Conservation (phyloP, 2,329 filamentous ascomycete genomes). For the Fusarium humuli region DNA sequence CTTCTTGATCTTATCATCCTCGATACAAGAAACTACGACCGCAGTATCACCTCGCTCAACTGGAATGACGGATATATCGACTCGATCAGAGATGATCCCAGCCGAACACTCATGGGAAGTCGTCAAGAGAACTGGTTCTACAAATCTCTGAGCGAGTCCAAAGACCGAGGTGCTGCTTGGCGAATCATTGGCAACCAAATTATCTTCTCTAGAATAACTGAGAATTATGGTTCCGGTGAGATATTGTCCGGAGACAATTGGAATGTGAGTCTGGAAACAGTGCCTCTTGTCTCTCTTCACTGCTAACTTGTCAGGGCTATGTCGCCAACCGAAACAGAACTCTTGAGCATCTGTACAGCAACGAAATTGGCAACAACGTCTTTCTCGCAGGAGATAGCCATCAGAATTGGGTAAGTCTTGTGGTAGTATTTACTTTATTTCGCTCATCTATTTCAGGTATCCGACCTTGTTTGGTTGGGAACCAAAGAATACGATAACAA, state of each 20-base stretch:
- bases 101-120: slow-evolving; percentile 76
- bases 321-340: slow-evolving; percentile 78
- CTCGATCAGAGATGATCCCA: slow-evolving; percentile 72
- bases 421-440: rapidly evolving
- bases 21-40: slow-evolving; percentile 76
- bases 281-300: too few species aligned
- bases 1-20: slow-evolving; percentile 76
- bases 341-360: slow-evolving; percentile 71
- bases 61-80: slow-evolving; percentile 32
- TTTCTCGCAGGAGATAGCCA: slow-evolving; percentile 79
- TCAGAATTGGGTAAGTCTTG: slow-evolving; percentile 35
- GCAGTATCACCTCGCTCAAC: slow-evolving; percentile 66
- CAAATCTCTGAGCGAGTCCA: slow-evolving; percentile 65
- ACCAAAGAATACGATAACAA: slow-evolving; percentile 62
- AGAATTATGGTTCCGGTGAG: slow-evolving; percentile 50
- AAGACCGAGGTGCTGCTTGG: slow-evolving; percentile 76
- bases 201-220: slow-evolving; percentile 68
- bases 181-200: slow-evolving; percentile 78
- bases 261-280: slow-evolving; percentile 48
- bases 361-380: slow-evolving; percentile 78
- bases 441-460: slow-evolving; percentile 58
- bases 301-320: slow-evolving; percentile 63
- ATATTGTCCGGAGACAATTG: slow-evolving; percentile 46
- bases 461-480: slow-evolving; percentile 69
- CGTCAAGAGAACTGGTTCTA: slow-evolving; percentile 83